Evolutionary conservation across 306 rosid species (phyloP).

Genomic region (Alnus rubra): DNA sequence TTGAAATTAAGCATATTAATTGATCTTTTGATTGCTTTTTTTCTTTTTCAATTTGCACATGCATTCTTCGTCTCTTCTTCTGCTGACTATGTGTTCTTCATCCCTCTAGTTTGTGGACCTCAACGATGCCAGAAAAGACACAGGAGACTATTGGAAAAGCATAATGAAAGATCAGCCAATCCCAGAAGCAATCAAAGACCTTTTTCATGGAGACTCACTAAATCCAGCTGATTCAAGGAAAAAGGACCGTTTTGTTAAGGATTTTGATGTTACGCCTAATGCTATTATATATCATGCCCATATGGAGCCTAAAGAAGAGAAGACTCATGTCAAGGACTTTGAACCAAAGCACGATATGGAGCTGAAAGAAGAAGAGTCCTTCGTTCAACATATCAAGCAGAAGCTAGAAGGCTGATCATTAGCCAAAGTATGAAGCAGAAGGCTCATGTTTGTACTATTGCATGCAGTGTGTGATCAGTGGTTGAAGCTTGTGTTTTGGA

Average conservation of each 20-base stretch:
- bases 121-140: slow-evolving; percentile 52
- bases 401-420: too few relatives aligned
- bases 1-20: neutral
- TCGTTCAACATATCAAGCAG: too few relatives aligned
- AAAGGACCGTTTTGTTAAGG: slow-evolving; percentile 34
- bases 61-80: neutral
- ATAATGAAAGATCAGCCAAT: slow-evolving; percentile 62
- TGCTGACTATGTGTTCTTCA: neutral
- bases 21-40: neutral
- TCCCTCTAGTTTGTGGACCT: slow-evolving; percentile 35
- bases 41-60: neutral
- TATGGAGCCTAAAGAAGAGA: slow-evolving; percentile 7
- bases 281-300: slow-evolving; percentile 51
- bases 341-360: slow-evolving; percentile 4
- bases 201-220: slow-evolving; percentile 35
- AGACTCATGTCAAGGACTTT: slow-evolving; percentile 12
- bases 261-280: slow-evolving; percentile 49
- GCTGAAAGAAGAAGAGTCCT: neutral
- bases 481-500: neutral
- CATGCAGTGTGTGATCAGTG: neutral
- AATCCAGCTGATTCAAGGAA: slow-evolving; percentile 21
- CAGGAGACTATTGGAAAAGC: slow-evolving; percentile 61
- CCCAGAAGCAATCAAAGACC: slow-evolving; percentile 60
- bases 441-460: neutral
- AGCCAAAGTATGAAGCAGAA: neutral